Evolutionary conservation across 75 land plant genomes (phyloP), one percentile per base, ranked within the genome.

Genomic region (Sequoia sempervirens): DNA sequence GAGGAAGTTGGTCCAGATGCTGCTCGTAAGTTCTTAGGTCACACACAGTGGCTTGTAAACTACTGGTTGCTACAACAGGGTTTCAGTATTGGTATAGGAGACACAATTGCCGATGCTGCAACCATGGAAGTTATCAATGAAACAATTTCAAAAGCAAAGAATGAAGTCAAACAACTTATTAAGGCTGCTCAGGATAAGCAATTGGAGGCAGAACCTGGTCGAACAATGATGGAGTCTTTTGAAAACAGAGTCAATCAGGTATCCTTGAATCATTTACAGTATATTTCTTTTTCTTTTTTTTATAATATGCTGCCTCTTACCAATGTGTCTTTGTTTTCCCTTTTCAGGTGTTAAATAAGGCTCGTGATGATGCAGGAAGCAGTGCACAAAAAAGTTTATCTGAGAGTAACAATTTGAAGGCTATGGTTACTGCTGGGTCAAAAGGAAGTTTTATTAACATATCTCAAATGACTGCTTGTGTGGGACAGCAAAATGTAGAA

Each of bases 381-480:
- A 94, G 96, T 90, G 96, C 99, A 10, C 98, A 98, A 54, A 89
- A 89, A 78, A 94, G 98, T 76, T 92, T 98, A 43, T 92, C 99
- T 15, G 99, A 98, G 84, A 96, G 98, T 75, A 98, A 98, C 84
- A 98, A 98, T 81, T 86, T 98, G 50, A 98, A 98, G 83, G 99
- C 99, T 41, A 98, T 98, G 99, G 98, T 98, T 46, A 98, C 98
- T 32, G 98, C 98, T 23, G 99, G 99, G 70, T 98, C 99, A 12
- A 98, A 98, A 86, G 99, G 99, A 47, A 92, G 97, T 88, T 98
- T 98, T 73, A 98, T 98, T 84, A 98, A 98, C 85, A 96, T 98
- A 53, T 98, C 99, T 2, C 99, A 98, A 87, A 98, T 98, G 99
- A 95, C 94, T 91, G 99, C 99, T 82, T 98, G 99, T 94, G 99